Evolutionary conservation across 169 alveolate genomes (phyloP).

Genomic region (Plasmodium vinckei): DNA sequence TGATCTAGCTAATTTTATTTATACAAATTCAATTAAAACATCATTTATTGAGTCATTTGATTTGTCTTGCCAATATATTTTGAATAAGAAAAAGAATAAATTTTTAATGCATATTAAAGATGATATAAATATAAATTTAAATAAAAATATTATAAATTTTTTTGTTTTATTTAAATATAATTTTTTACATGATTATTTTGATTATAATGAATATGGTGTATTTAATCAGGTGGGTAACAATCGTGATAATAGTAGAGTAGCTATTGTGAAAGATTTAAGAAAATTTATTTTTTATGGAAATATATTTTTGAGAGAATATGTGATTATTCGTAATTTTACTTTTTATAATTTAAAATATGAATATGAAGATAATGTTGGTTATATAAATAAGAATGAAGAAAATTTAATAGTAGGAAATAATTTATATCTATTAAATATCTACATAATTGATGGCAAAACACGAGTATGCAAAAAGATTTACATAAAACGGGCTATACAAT

Average conservation of each 20-base stretch:
- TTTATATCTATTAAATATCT: conserved; percentile 26
- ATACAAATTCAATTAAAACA: conserved; percentile 12
- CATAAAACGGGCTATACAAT: no score
- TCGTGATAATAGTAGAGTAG: neutral
- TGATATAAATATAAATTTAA: conserved; percentile 23
- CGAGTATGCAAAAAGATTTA: no score
- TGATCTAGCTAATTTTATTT: conserved; percentile 2
- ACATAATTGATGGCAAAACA: neutral
- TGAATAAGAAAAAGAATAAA: conserved; percentile 18
- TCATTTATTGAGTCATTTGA: conserved; percentile 40
- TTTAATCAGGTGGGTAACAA: neutral
- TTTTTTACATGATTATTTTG: conserved; percentile 19
- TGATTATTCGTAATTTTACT: conserved; percentile 39
- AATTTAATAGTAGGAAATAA: conserved; percentile 7
- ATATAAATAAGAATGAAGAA: conserved; percentile 12
- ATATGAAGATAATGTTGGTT: conserved; percentile 42
- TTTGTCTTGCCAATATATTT: conserved; percentile 8
- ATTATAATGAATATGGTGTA: conserved; percentile 19
- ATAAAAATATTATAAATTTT: conserved; percentile 29
- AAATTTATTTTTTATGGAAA: neutral
- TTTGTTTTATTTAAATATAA: conserved; percentile 11
- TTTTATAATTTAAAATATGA: conserved; percentile 23
- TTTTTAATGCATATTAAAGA: conserved; percentile 30
- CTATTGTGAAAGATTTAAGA: conserved; percentile 17
- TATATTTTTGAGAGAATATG: conserved; percentile 5